These are phyloP conservation scores for Fusarium ramigenum DNA, from an alignment of 2,329 filamentous ascomycete species.

Conservation along the genomic window DNA sequence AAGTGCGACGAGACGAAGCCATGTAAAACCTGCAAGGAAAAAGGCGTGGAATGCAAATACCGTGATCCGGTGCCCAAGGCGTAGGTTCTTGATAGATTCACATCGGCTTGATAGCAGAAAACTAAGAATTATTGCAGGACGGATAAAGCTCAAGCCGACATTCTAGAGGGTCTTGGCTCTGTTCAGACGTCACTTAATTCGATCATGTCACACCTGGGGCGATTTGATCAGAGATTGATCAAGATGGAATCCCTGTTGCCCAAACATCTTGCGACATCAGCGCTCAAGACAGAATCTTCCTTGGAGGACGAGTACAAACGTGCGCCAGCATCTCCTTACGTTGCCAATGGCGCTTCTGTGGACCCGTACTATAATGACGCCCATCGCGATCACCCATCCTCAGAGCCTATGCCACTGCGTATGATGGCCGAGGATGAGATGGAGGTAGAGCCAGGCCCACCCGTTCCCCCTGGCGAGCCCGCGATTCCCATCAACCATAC, in stretches of 20 bases:
- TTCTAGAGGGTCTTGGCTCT: conserved; percentile 62
- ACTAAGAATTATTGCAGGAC: conserved; percentile 51
- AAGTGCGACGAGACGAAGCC: conserved; percentile 91
- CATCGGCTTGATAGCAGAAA: not conserved
- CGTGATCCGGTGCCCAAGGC: conserved; percentile 91
- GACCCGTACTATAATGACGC: conserved; percentile 38
- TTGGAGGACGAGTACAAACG: conserved; percentile 46
- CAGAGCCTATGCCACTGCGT: conserved; percentile 40
- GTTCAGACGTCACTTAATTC: conserved; percentile 51
- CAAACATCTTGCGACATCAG: conserved; percentile 25
- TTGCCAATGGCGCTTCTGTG: conserved; percentile 33
- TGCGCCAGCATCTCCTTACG: conserved; percentile 33
- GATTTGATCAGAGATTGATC: conserved; percentile 50
- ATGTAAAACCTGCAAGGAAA: conserved; percentile 88
- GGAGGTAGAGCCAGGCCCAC: conserved; percentile 61
- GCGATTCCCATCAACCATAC: conserved; percentile 87
- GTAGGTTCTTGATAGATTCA: conserved; percentile 59
- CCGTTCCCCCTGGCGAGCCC: conserved; percentile 67
- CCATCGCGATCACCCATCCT: conserved; percentile 42
- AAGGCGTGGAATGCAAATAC: conserved; percentile 84
- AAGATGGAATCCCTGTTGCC: conserved; percentile 48
- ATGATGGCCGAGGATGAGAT: conserved; percentile 57
- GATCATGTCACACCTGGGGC: conserved; percentile 51
- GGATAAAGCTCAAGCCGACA: conserved; percentile 69
- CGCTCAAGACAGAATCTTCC: conserved; percentile 43